Conservation (phyloP, 352 stramenopile genomes). For the Pythium brachiatum region DNA sequence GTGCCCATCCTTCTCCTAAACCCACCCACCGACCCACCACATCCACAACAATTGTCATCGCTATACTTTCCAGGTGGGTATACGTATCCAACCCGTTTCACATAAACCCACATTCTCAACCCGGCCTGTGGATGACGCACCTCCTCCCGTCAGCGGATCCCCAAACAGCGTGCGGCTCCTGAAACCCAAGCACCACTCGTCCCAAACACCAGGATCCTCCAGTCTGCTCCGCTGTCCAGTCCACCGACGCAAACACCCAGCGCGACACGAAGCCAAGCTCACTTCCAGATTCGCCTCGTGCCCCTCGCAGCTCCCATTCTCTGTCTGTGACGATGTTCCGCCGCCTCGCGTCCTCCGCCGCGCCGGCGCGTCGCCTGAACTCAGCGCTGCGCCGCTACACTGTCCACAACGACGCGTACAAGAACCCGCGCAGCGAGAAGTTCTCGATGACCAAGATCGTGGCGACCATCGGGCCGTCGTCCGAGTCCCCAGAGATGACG, state of each 20-base stretch:
- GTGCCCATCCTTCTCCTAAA: background rate
- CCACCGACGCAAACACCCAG: conserved; percentile 11
- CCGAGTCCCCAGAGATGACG: conserved; percentile 66
- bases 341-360: conserved; percentile 17
- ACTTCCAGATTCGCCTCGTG: conserved; percentile 18
- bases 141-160: background rate
- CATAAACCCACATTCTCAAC: background rate
- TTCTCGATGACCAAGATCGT: conserved; percentile 94
- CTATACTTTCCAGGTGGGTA: too few relatives aligned
- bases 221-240: background rate
- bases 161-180: background rate
- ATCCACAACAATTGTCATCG: background rate
- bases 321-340: conserved; percentile 17
- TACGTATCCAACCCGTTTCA: background rate
- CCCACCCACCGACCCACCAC: background rate
- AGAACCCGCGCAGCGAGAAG: conserved; percentile 76
- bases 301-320: background rate
- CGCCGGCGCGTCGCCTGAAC: conserved; percentile 2
- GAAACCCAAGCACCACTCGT: conserved; percentile 24
- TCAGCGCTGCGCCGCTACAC: conserved; percentile 22
- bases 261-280: too few relatives aligned
- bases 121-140: conserved; percentile 4
- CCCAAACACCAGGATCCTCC: conserved; percentile 12
- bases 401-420: conserved; percentile 50
- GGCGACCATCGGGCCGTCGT: conserved; percentile 90